A percentile compares a stretch with the other conserved stretches of the same genome.
Conservation (phyloP, 164 flowering plant species). For the Vitis amurensis region DNA sequence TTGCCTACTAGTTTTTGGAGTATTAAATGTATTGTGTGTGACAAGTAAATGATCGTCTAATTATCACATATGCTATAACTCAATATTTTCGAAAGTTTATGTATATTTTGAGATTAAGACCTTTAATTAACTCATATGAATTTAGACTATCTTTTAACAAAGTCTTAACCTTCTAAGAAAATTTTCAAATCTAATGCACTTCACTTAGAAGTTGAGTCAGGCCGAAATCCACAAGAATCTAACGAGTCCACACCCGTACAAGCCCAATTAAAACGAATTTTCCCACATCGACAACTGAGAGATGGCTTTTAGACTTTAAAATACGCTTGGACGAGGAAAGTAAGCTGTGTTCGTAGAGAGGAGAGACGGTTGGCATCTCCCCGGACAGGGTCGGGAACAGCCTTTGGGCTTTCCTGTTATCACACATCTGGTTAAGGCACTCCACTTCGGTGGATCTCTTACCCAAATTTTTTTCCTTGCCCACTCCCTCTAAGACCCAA, state of each 20-base stretch:
- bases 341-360: conserved; percentile 41
- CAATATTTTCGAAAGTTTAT: too few species aligned
- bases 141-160: too few species aligned
- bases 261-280: not conserved
- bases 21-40: too few species aligned
- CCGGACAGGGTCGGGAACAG: conserved; percentile 63
- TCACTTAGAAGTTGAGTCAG: too few species aligned
- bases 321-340: not conserved
- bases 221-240: too few species aligned
- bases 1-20: too few species aligned
- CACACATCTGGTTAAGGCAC: conserved; percentile 43
- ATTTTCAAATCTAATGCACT: too few species aligned
- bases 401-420: conserved; percentile 44
- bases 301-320: not conserved
- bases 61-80: too few species aligned
- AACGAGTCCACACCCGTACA: not conserved
- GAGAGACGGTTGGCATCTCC: conserved; percentile 78
- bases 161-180: too few species aligned
- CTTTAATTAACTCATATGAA: too few species aligned
- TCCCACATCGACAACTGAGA: conserved; percentile 10
- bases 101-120: too few species aligned
- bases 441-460: conserved; percentile 31
- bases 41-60: too few species aligned
- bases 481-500: not conserved
- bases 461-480: conserved; percentile 22